A percentile compares a stretch with the other conserved stretches of the same genome.
These are phyloP conservation scores for Phytophthora pinifolia DNA, from an alignment of 352 stramenopile species.

Conservation along the genomic window DNA sequence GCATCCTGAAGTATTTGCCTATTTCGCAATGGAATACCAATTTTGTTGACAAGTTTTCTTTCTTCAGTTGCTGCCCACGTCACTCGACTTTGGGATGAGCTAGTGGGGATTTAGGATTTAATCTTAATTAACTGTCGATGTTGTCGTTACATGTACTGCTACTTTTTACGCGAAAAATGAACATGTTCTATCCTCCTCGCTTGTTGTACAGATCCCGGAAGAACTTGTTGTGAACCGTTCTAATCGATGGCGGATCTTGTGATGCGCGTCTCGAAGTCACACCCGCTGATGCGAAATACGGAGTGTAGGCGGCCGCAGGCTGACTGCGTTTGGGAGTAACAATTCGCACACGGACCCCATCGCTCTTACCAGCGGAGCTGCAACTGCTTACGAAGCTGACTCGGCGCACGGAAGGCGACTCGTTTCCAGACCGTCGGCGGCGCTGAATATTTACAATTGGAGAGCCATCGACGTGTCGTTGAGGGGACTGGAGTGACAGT, in stretches of 20 bases:
- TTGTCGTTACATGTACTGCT: too few species aligned
- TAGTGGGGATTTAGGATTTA: too few species aligned
- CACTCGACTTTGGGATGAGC: too few species aligned
- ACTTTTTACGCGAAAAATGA: too few species aligned
- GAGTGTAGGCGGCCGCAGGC: constrained; percentile 22
- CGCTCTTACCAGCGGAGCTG: constrained; percentile 24
- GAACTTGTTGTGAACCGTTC: constrained; percentile 30
- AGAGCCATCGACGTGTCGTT: constrained; percentile 26
- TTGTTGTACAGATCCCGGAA: constrained; percentile 44
- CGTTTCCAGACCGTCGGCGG: constrained; percentile 14
- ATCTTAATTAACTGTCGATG: too few species aligned
- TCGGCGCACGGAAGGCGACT: constrained; percentile 20
- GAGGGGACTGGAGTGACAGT: constrained; percentile 41
- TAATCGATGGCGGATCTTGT: constrained; percentile 14
- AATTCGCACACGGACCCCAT: constrained; percentile 26
- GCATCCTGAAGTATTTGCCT: too few species aligned
- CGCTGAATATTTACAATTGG: constrained; percentile 25
- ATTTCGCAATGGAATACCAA: too few species aligned
- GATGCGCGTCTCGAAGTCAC: constrained; percentile 10
- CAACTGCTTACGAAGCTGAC: constrained; percentile 27
- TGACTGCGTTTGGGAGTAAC: constrained; percentile 22
- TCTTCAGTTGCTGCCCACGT: too few species aligned
- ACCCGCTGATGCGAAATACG: constrained; percentile 22
- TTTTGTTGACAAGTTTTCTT: too few species aligned
- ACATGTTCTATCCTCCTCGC: too few species aligned